A percentile compares a stretch with the other conserved stretches of the same genome.
Evolutionary conservation across 2,329 filamentous ascomycete species (phyloP).

Genomic region (Fonsecaea nubica): DNA sequence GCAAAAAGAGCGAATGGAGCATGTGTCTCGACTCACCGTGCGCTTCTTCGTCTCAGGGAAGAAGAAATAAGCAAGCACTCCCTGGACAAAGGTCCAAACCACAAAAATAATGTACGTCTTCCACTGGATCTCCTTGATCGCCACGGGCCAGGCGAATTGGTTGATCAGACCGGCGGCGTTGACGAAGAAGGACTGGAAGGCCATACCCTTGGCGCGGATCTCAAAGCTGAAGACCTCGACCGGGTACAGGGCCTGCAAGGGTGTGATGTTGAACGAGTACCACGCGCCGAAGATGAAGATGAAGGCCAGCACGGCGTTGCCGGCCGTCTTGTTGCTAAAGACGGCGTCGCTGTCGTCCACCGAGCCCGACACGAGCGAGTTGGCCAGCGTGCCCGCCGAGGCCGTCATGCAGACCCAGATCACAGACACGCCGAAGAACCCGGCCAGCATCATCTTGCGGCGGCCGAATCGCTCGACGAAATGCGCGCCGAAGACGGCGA

Average conservation of each 20-base stretch:
- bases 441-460: conserved; percentile 62
- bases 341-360: conserved; percentile 34
- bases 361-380: conserved; percentile 31
- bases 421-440: conserved; percentile 56
- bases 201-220: conserved; percentile 64
- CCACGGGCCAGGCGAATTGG: conserved; percentile 50
- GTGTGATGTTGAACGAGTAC: conserved; percentile 58
- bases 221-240: conserved; percentile 62
- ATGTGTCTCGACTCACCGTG: conserved; percentile 45
- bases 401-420: conserved; percentile 61
- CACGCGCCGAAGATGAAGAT: conserved; percentile 63
- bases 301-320: conserved; percentile 58
- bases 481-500: conserved; percentile 61
- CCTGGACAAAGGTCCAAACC: conserved; percentile 44
- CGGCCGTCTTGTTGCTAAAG: conserved; percentile 48
- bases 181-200: conserved; percentile 55
- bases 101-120: conserved; percentile 61
- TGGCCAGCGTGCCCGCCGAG: conserved; percentile 49
- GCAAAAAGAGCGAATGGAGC: background rate
- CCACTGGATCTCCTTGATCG: conserved; percentile 59
- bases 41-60: conserved; percentile 60
- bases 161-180: conserved; percentile 57
- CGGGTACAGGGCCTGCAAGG: conserved; percentile 58
- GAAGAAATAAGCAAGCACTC: conserved; percentile 54
- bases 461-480: conserved; percentile 66